A percentile compares a stretch with the other conserved stretches of the same genome.
Evolutionary conservation across 202 grass and related monocot genomes (phyloP).

Genomic region (Setaria italica): DNA sequence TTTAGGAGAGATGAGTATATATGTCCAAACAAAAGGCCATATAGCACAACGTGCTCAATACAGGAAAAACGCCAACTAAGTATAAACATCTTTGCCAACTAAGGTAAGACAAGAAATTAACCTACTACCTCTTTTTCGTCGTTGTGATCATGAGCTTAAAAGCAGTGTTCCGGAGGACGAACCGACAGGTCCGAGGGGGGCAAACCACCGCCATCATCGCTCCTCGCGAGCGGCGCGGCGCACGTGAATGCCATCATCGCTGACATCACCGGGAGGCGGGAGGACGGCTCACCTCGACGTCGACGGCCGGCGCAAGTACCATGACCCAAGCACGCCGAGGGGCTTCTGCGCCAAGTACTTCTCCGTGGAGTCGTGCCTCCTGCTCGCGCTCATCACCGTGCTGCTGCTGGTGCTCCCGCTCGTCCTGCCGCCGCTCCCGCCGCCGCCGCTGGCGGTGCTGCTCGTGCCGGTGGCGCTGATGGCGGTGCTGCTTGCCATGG

Average conservation of each 20-base stretch:
- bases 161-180: neutral
- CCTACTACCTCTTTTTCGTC: neutral
- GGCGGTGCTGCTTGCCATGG: conserved; percentile 50
- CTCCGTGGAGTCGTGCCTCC: conserved; percentile 50
- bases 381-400: conserved; percentile 53
- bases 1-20: no score
- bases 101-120: neutral
- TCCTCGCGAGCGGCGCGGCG: neutral
- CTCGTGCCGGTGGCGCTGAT: conserved; percentile 60
- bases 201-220: neutral
- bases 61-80: no score
- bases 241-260: conserved; percentile 18
- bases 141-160: conserved; percentile 1
- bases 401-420: conserved; percentile 69
- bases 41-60: no score
- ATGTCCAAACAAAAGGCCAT: no score
- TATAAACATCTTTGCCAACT: neutral
- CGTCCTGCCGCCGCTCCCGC: conserved; percentile 61
- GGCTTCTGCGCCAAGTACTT: conserved; percentile 68
- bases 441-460: conserved; percentile 56
- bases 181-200: neutral
- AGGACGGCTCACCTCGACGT: neutral
- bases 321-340: conserved; percentile 34
- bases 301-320: neutral
- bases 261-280: neutral